phyloP scores from a whole-genome alignment of 192 early-diverging fungal species.

The Coemansia sp. region DNA sequence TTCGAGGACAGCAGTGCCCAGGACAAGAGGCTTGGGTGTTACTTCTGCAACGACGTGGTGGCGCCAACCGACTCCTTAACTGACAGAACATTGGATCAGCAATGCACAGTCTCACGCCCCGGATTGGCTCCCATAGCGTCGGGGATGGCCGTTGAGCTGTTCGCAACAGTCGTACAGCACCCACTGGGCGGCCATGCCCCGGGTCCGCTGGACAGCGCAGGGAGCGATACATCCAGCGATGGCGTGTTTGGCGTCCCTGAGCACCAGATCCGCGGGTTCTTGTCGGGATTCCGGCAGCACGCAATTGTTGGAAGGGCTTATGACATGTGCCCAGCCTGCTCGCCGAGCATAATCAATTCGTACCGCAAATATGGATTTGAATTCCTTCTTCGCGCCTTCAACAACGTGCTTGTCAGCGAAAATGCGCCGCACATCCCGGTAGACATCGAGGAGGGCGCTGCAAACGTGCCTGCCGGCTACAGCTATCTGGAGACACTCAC shows the following conservation, averaged over 20 bases:
- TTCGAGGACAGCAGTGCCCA: slow-evolving; percentile 7
- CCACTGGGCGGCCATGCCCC: slow-evolving; percentile 37
- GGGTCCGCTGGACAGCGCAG: slow-evolving; percentile 16
- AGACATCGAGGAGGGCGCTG: not conserved
- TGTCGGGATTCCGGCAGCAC: slow-evolving; percentile 82
- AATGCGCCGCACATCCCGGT: slow-evolving; percentile 27
- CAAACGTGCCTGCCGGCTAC: slow-evolving; percentile 48
- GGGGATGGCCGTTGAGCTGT: slow-evolving; percentile 86
- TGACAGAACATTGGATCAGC: slow-evolving; percentile 94
- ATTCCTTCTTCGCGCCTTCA: slow-evolving; percentile 74
- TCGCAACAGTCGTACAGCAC: slow-evolving; percentile 86
- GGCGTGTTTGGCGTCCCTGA: slow-evolving; percentile 75
- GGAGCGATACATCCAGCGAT: not conserved
- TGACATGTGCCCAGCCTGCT: slow-evolving; percentile 91
- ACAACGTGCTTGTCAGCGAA: slow-evolving; percentile 50
- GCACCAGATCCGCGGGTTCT: slow-evolving; percentile 94
- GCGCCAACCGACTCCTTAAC: slow-evolving; percentile 92
- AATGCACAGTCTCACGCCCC: slow-evolving; percentile 97
- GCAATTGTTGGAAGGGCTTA: slow-evolving; percentile 82
- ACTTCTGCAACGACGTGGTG: slow-evolving; percentile 98
- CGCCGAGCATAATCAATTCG: slow-evolving; percentile 56
- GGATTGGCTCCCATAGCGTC: slow-evolving; percentile 89
- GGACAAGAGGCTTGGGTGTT: slow-evolving; percentile 75
- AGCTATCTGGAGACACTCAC: slow-evolving; percentile 83
- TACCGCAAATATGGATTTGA: slow-evolving; percentile 69